Evolutionary conservation across 169 alveolate genomes (phyloP).

Genomic region (Plasmodium falciparum): DNA sequence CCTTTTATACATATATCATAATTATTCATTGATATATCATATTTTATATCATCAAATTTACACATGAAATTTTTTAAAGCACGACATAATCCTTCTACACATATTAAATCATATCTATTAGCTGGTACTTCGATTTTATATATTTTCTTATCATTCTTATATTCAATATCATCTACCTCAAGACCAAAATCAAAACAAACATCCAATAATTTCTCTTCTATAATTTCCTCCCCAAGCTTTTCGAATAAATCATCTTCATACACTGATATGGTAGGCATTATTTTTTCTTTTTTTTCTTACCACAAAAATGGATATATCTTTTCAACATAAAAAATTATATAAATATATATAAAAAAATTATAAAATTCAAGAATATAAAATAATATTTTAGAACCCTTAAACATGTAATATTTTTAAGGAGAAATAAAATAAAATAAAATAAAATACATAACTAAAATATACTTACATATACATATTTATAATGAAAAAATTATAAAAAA

Average conservation of each 20-base stretch:
- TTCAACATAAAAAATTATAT: not conserved
- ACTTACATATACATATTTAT: no score
- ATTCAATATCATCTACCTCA: conserved; percentile 95
- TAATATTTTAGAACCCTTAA: no score
- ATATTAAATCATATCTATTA: conserved; percentile 82
- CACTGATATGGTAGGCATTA: conserved; percentile 91
- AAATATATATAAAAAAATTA: no score
- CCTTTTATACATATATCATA: conserved; percentile 79
- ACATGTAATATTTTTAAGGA: no score
- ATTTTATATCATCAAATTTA: conserved; percentile 38
- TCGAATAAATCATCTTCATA: conserved; percentile 82
- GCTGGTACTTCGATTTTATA: conserved; percentile 85
- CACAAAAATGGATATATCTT: not conserved
- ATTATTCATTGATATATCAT: conserved; percentile 76
- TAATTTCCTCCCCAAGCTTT: conserved; percentile 82
- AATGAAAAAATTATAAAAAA: no score
- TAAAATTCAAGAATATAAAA: no score
- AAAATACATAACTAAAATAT: no score
- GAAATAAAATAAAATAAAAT: no score
- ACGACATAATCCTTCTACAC: conserved; percentile 87
- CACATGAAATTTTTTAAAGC: conserved; percentile 84
- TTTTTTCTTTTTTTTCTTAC: not conserved
- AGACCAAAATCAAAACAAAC: conserved; percentile 98
- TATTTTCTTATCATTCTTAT: conserved; percentile 86
- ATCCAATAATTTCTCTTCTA: conserved; percentile 93